Evolutionary conservation across 768 basidiomycete genomes (phyloP).

Genomic region (Suillus sp.): DNA sequence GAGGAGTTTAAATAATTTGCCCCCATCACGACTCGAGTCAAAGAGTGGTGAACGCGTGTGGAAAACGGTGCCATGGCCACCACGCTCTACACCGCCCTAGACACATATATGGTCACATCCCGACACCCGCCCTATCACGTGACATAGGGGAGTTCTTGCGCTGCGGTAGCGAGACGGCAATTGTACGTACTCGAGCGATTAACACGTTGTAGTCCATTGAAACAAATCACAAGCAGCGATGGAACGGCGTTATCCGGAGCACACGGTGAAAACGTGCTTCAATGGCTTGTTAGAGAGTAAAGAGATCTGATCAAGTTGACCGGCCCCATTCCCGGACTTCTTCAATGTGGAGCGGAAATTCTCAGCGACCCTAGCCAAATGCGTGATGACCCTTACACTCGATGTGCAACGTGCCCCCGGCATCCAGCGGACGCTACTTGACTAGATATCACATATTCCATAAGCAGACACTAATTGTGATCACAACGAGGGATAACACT

Average conservation of each 20-base stretch:
- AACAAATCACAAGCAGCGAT: too few relatives aligned
- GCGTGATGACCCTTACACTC: constrained; percentile 4
- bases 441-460: constrained; percentile 18
- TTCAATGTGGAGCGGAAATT: constrained; percentile 4
- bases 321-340: constrained; percentile 6
- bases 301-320: constrained; percentile 4
- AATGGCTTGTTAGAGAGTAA: background rate
- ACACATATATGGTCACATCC: background rate
- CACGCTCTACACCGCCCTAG: background rate
- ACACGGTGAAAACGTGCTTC: background rate
- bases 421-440: constrained; percentile 21
- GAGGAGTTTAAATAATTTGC: background rate
- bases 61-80: background rate
- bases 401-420: constrained; percentile 27
- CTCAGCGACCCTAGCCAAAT: background rate
- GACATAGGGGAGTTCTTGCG: background rate
- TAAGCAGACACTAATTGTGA: constrained; percentile 24
- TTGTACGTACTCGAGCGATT: too few relatives aligned
- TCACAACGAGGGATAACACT: constrained; percentile 26
- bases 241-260: background rate
- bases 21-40: background rate
- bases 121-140: constrained; percentile 4
- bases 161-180: too few relatives aligned
- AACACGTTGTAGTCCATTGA: background rate
- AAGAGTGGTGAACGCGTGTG: background rate